Base-by-base conservation (phyloP, 192 early-diverging fungal genomes). In the Borealophlyctis nickersoniae region DNA sequence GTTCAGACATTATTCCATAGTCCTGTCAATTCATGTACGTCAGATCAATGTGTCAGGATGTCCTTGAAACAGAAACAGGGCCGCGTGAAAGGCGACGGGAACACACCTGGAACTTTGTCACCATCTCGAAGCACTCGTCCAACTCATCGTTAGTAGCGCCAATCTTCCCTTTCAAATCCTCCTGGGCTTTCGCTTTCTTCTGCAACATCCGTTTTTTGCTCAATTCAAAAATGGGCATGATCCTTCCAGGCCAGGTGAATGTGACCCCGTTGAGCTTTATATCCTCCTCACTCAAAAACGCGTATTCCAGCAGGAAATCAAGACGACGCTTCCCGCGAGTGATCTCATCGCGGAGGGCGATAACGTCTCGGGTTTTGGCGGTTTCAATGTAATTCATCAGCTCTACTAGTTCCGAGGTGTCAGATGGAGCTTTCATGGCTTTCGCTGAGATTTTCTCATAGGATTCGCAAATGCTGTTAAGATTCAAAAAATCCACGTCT, bases 181-280 rank as follows among this genome's bases (percentile, higher is more conserved):
- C 83, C 64, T 85, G 83, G 19, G 83, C 83, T 59, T 85, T 85
- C 0, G 71, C 73, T 55, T 85, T 85, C 72, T 85, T 85, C 62
- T 85, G 83, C 49, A 79, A 60, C 81, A 84, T 80, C 7, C 83
- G 53, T 58, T 85, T 85, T 51, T 85, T 85, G 54, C 74, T 77
- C 9, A 85, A 66, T 32, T 85, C 83, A 77, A 85, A 85, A 19
- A 85, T 84, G 3, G 83, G 83, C 36, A 85, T 36, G 35, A 86
- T 86, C 14, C 83, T 32, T n/a, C 73, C 73, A 3, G 84, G 84
- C 84, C 84, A 86, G 26, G 84, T 86, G 62, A 86, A 86, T 32
- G 84, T 85, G 36, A 77, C 78, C 16, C 80, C 79, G 53, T 86
- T 86, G 3, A 86, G 65, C 65, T 83, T 80, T 60, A 86, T 86